Evolutionary conservation across 1,284 basidiomycete genomes (phyloP).

Genomic region (Trichosporon ovoides): DNA sequence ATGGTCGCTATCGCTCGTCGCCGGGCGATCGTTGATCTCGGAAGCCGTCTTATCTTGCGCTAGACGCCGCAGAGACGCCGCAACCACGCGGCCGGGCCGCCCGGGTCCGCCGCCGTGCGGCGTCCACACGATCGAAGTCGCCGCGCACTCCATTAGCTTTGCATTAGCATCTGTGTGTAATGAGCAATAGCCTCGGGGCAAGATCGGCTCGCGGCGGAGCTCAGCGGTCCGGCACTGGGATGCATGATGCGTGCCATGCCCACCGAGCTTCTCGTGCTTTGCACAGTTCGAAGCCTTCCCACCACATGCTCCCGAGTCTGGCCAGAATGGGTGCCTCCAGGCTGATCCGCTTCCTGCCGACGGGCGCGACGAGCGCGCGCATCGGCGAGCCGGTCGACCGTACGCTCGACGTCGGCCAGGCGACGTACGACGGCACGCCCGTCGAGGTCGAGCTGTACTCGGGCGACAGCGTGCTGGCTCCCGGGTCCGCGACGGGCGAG

Average conservation of each 20-base stretch:
- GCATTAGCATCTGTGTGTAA: background rate
- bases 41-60: background rate
- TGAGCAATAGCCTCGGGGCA: too few species aligned
- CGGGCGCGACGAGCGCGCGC: constrained; percentile 12
- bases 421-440: constrained; percentile 26
- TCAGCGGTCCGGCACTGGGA: background rate
- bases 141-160: background rate
- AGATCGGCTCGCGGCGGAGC: background rate
- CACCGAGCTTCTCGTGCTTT: too few species aligned
- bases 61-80: background rate
- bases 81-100: background rate
- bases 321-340: constrained; percentile 29
- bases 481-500: constrained; percentile 41
- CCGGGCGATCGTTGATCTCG: background rate
- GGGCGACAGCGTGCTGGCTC: constrained; percentile 33
- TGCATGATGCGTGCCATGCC: background rate
- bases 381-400: constrained; percentile 45
- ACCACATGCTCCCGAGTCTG: constrained; percentile 14
- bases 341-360: constrained; percentile 41
- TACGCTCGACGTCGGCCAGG: constrained; percentile 46
- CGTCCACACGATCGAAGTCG: too few species aligned
- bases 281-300: too few species aligned
- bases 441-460: constrained; percentile 41
- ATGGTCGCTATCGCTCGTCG: background rate
- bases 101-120: background rate